Conservation (phyloP, 179 eudicot species). For the Pouteria campechiana region DNA sequence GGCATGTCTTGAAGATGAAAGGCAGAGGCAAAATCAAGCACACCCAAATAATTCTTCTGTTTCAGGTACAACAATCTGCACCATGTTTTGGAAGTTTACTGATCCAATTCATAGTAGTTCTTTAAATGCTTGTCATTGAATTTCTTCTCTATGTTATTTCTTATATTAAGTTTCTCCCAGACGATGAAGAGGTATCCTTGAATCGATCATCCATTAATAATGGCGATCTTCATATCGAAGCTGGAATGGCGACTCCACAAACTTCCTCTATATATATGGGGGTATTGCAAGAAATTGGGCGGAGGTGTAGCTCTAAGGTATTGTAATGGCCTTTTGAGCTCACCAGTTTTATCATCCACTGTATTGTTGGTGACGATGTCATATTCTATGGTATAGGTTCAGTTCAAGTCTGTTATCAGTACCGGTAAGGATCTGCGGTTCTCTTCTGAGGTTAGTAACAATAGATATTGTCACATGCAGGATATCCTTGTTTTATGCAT, state of each 20-base stretch:
- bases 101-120: not conserved
- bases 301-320: conserved; percentile 87
- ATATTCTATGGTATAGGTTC: conserved; percentile 49
- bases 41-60: conserved; percentile 20
- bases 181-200: conserved; percentile 20
- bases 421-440: conserved; percentile 79
- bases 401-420: conserved; percentile 63
- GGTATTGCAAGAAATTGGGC: conserved; percentile 91
- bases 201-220: conserved; percentile 18
- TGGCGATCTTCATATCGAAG: conserved; percentile 39
- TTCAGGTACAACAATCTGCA: not conserved
- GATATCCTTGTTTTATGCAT: not conserved
- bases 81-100: not conserved
- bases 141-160: not conserved
- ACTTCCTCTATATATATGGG: conserved; percentile 60
- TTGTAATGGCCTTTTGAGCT: conserved; percentile 3
- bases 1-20: conserved; percentile 32
- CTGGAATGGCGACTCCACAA: conserved; percentile 30
- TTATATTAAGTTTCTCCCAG: not conserved
- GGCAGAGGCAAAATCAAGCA: conserved; percentile 30
- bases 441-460: conserved; percentile 66
- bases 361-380: not conserved
- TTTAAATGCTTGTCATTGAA: not conserved
- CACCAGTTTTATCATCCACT: not conserved
- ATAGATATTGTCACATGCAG: not conserved